These are phyloP conservation scores for Amanita pallidorosea DNA, from an alignment of 768 basidiomycete species.

Conservation along the genomic window DNA sequence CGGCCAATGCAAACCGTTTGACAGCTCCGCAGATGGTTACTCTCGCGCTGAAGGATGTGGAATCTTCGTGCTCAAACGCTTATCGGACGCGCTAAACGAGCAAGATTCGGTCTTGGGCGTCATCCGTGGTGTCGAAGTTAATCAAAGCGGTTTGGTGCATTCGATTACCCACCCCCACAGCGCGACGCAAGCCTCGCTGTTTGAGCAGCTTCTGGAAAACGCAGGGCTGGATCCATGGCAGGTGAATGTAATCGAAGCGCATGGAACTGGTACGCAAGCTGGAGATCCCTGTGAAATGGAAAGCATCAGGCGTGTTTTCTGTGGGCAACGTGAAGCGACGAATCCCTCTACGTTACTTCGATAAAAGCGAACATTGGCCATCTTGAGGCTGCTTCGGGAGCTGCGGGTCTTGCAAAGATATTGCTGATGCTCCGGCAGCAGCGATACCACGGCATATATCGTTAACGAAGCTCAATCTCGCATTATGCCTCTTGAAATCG, in stretches of 20 bases:
- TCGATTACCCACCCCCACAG: slow-evolving; percentile 70
- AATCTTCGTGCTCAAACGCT: slow-evolving; percentile 61
- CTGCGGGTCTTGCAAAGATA: slow-evolving; percentile 60
- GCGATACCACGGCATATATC: slow-evolving; percentile 54
- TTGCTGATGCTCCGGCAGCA: slow-evolving; percentile 55
- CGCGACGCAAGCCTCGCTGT: slow-evolving; percentile 48
- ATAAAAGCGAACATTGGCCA: slow-evolving; percentile 72
- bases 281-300: slow-evolving; percentile 61
- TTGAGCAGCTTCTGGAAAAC: slow-evolving; percentile 32
- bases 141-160: slow-evolving; percentile 54
- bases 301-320: slow-evolving; percentile 48
- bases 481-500: slow-evolving; percentile 35
- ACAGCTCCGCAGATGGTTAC: slow-evolving; percentile 65
- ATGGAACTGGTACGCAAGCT: slow-evolving; percentile 65
- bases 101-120: slow-evolving; percentile 60
- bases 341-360: slow-evolving; percentile 58
- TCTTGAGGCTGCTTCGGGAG: slow-evolving; percentile 66
- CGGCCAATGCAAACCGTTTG: slow-evolving; percentile 63
- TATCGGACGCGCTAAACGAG: slow-evolving; percentile 53
- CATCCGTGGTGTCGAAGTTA: slow-evolving; percentile 60
- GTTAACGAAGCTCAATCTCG: slow-evolving; percentile 41
- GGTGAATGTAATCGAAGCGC: slow-evolving; percentile 60
- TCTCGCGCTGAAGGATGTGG: slow-evolving; percentile 63
- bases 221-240: slow-evolving; percentile 33
- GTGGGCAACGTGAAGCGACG: slow-evolving; percentile 23